These are phyloP conservation scores for Vitis riparia DNA, from an alignment of 164 flowering plant species.

Conservation along the genomic window DNA sequence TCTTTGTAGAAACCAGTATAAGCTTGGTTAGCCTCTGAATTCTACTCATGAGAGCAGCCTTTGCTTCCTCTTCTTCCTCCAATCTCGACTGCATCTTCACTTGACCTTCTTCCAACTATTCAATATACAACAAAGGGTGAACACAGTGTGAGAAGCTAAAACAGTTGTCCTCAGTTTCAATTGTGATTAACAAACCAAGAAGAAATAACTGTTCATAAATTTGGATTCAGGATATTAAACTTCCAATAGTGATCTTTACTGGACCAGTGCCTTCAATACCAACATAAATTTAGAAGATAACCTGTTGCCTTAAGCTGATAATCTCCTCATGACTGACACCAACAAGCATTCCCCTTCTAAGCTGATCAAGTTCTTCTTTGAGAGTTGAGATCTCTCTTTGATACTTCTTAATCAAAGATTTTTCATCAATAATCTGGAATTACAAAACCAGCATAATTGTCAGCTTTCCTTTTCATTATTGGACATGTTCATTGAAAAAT, in stretches of 20 bases:
- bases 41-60: conserved; percentile 98
- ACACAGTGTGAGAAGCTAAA: background rate
- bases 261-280: background rate
- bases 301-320: conserved; percentile 84
- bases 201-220: background rate
- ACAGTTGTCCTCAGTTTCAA: background rate
- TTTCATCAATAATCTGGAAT: conserved; percentile 94
- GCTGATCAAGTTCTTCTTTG: conserved; percentile 86
- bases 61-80: conserved; percentile 99
- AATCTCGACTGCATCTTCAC: conserved; percentile 95
- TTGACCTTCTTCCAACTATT: conserved; percentile 96
- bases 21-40: conserved; percentile 96
- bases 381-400: conserved; percentile 88
- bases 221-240: background rate
- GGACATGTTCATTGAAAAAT: background rate
- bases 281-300: conserved; percentile 14
- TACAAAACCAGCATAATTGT: conserved; percentile 4
- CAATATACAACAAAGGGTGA: conserved; percentile 8
- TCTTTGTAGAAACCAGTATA: conserved; percentile 94
- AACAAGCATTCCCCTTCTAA: conserved; percentile 78
- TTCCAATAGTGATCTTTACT: background rate
- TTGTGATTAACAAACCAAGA: background rate
- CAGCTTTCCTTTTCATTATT: background rate
- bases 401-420: conserved; percentile 96
- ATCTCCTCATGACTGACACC: conserved; percentile 89